Evolutionary conservation across 768 basidiomycete species (phyloP).

Genomic region (Coprinopsis cinerea): DNA sequence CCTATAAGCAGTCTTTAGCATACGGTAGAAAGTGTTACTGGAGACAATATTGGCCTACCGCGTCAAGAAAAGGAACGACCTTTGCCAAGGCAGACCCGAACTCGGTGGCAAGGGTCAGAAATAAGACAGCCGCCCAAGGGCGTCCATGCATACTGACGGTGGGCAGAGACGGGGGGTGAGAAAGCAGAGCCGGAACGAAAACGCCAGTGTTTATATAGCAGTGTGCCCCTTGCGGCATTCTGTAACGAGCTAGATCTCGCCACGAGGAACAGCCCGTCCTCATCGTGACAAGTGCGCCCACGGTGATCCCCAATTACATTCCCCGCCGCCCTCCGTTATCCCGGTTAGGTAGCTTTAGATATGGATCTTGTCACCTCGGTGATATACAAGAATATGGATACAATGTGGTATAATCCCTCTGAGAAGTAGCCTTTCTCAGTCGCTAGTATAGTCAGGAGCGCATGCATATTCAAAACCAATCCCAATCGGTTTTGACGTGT

Average conservation of each 20-base stretch:
- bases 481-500: too few species aligned
- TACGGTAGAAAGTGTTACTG: constrained; percentile 4
- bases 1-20: too few species aligned
- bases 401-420: too few species aligned
- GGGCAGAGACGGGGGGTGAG: not conserved
- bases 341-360: too few species aligned
- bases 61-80: constrained; percentile 21
- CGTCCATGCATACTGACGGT: not conserved
- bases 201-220: not conserved
- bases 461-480: too few species aligned
- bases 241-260: not conserved
- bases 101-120: not conserved
- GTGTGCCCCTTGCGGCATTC: not conserved
- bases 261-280: not conserved
- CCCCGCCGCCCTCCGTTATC: too few species aligned
- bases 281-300: too few species aligned
- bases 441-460: too few species aligned
- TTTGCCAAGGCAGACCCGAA: constrained; percentile 11
- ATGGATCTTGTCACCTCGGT: too few species aligned
- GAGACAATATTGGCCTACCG: constrained; percentile 14
- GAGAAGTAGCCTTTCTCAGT: too few species aligned
- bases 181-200: not conserved
- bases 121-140: constrained; percentile 1
- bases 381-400: too few species aligned
- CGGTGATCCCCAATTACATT: too few species aligned